Evolutionary conservation across 192 early-diverging fungal species (phyloP), one percentile per base, ranked within the genome.

Genomic region (Kappamyces sp.): DNA sequence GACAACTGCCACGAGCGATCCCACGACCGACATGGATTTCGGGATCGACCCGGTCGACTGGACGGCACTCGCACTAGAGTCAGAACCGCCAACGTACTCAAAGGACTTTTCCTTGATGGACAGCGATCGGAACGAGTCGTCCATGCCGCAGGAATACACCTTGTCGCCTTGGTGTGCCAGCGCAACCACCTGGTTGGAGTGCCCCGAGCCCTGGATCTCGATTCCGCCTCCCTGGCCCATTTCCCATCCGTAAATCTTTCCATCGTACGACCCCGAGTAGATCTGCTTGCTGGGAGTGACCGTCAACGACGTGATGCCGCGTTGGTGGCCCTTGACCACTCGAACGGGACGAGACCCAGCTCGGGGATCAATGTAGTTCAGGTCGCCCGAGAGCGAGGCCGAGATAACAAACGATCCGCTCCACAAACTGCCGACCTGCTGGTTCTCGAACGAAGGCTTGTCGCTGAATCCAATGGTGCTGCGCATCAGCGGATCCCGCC

Each of bases 361-460:
- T 46, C 68, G 71, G 33, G 71, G 68, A 57, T 89, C 86, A 39
- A 98, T 71, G 51, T 89, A 91, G 73, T 92, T 93, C 55, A 98
- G 70, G 58, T 90, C 82, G 34, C 96, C 96, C 10, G 79, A 87
- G 12, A 95, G 73, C 8, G 93, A 92, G 33, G 90, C 68, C 49
- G 85, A 84, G 46, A 98, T 51, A 3, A 96, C 61, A 52, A 83
- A 62, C 49, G 82, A 68, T 40, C 85, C 89, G 35, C 81, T 79
- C 94, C 94, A 97, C 62, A 95, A 66, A 58, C 87, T 88, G 50
- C 96, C 96, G 23, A 98, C 86, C 74, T 98, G 96, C 69, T 97
- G 94, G 55, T 90, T 74, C 34, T 86, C 85, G 46, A 87, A 47
- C 15, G 60, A 42, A 3, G 61, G 46, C 10, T 58, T 48, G 32